Conservation (phyloP, 2,329 filamentous ascomycete species). For the Neoascochyta sp. region DNA sequence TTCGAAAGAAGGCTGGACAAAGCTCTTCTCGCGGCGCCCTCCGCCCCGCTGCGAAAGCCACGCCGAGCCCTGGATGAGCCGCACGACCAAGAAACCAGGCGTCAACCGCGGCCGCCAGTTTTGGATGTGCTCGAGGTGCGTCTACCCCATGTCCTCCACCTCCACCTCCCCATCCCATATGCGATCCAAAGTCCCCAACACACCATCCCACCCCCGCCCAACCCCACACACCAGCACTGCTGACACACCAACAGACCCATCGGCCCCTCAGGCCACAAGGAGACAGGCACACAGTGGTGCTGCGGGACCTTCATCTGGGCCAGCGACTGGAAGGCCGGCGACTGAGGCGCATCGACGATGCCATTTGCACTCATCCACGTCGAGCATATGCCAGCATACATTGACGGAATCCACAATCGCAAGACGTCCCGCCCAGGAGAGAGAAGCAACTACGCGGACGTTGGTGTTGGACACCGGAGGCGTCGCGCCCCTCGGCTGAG, state of each 20-base stretch:
- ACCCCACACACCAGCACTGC: too few species aligned
- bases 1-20: constrained; percentile 78
- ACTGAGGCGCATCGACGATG: constrained; percentile 7
- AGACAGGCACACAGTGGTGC: constrained; percentile 79
- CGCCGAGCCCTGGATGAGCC: constrained; percentile 75
- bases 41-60: constrained; percentile 79
- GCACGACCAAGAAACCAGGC: constrained; percentile 84
- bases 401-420: too few species aligned
- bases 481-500: too few species aligned
- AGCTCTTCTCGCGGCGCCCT: constrained; percentile 70
- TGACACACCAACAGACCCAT: constrained; percentile 71
- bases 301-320: constrained; percentile 79
- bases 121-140: constrained; percentile 66
- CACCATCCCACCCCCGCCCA: too few species aligned
- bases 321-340: constrained; percentile 55
- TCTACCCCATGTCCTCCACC: too few species aligned
- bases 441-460: too few species aligned
- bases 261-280: constrained; percentile 80
- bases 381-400: too few species aligned
- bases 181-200: too few species aligned
- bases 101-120: constrained; percentile 69
- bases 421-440: too few species aligned
- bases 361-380: too few species aligned
- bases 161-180: too few species aligned
- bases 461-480: too few species aligned